Conservation (phyloP, 2,329 filamentous ascomycete species). For the Penicillium sp. region DNA sequence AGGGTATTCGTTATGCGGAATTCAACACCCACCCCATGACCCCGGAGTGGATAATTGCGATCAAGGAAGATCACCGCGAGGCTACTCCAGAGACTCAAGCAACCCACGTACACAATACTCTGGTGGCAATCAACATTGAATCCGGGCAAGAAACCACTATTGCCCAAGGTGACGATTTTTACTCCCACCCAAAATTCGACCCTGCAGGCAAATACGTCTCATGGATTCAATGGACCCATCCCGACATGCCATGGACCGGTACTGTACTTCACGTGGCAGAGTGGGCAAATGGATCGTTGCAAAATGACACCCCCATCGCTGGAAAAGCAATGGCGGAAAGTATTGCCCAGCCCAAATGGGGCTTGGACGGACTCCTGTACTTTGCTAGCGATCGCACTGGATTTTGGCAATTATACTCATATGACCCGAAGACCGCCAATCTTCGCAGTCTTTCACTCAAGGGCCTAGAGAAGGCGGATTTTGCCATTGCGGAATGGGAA, state of each 20-base stretch:
- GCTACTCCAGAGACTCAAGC: constrained; percentile 25
- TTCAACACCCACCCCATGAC: constrained; percentile 42
- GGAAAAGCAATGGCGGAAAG: constrained; percentile 44
- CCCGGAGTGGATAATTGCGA: constrained; percentile 48
- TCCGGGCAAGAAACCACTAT: constrained; percentile 39
- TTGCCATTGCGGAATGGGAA: constrained; percentile 30
- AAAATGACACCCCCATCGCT: constrained; percentile 39
- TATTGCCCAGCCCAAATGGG: constrained; percentile 53
- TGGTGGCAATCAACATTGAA: constrained; percentile 31
- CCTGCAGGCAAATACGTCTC: constrained; percentile 46
- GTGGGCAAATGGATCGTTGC: constrained; percentile 40
- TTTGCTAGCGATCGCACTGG: constrained; percentile 49
- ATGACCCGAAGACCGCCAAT: constrained; percentile 23
- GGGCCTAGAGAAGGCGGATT: constrained; percentile 43
- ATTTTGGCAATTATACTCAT: constrained; percentile 50
- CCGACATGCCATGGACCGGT: constrained; percentile 53
- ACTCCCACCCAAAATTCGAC: constrained; percentile 52
- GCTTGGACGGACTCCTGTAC: constrained; percentile 49
- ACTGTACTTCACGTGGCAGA: constrained; percentile 47
- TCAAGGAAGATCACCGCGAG: constrained; percentile 53
- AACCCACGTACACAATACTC: constrained; percentile 30
- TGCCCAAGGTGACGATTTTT: constrained; percentile 52
- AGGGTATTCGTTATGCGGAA: constrained; percentile 42
- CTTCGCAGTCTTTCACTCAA: constrained; percentile 34
- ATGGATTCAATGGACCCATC: constrained; percentile 59